Conservation (phyloP, 2,329 filamentous ascomycete genomes). For the Alternaria triticimaculans region DNA sequence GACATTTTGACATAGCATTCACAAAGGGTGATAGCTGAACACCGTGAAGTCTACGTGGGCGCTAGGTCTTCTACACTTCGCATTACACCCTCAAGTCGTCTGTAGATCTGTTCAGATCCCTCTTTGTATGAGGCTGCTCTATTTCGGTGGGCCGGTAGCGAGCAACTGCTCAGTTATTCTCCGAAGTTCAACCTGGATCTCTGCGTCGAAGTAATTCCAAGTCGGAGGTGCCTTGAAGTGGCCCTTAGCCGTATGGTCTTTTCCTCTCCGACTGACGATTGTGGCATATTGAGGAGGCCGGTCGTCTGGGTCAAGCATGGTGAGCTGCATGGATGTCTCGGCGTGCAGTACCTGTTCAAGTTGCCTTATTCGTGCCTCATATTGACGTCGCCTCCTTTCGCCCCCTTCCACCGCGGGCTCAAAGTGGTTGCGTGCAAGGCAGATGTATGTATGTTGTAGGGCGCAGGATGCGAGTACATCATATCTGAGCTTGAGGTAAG, state of each 20-base stretch:
- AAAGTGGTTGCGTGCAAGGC: not conserved
- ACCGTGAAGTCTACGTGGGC: no score
- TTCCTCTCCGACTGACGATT: not conserved
- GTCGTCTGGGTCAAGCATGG: not conserved
- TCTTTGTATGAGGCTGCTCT: not conserved
- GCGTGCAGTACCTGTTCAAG: not conserved
- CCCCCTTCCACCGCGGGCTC: no score
- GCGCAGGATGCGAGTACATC: not conserved
- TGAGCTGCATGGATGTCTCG: not conserved
- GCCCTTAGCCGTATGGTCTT: not conserved
- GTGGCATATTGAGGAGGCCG: not conserved
- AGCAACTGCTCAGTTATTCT: not conserved
- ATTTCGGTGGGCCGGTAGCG: not conserved
- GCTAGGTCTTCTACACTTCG: no score
- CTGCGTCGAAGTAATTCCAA: not conserved
- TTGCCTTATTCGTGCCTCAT: no score
- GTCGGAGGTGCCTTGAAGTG: not conserved
- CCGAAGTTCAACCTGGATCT: not conserved
- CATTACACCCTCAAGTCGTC: not conserved
- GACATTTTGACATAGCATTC: no score
- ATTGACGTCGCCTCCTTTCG: no score
- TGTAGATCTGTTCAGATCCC: not conserved
- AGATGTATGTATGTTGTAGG: not conserved
- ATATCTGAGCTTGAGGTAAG: not conserved
- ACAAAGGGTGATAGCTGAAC: no score